Conservation (phyloP, 441 rosid species). For the Pelargonium cotyledonis region DNA sequence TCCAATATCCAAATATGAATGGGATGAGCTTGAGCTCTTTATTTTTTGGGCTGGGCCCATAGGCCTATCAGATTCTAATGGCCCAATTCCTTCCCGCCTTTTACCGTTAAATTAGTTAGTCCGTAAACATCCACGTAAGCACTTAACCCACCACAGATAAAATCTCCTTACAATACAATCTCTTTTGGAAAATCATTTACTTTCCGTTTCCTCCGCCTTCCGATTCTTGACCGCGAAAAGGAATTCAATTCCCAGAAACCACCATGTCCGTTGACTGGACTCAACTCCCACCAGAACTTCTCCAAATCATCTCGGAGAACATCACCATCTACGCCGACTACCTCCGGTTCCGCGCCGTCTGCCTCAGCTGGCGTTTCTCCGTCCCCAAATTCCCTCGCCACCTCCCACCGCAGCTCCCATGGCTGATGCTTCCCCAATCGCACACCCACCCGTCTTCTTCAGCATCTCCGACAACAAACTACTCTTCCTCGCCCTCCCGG, state of each 20-base stretch:
- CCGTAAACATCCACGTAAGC: too few species aligned
- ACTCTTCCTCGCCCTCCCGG: constrained; percentile 34
- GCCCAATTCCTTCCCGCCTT: too few species aligned
- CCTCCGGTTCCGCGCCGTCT: constrained; percentile 36
- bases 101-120: too few species aligned
- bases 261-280: constrained; percentile 49
- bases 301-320: constrained; percentile 31
- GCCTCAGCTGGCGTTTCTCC: constrained; percentile 37
- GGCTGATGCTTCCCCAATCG: constrained; percentile 50
- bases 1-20: too few species aligned
- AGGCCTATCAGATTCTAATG: too few species aligned
- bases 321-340: constrained; percentile 41
- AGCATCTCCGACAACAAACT: constrained; percentile 31
- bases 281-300: constrained; percentile 40
- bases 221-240: neutral
- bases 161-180: neutral
- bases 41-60: too few species aligned
- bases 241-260: neutral
- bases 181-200: neutral
- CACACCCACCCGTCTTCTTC: constrained; percentile 36
- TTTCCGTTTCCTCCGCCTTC: neutral
- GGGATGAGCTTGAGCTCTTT: too few species aligned
- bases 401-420: constrained; percentile 60
- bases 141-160: too few species aligned
- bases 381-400: constrained; percentile 30